These are phyloP conservation scores for Mycena galericulata DNA, from an alignment of 768 basidiomycete species.

Conservation along the genomic window DNA sequence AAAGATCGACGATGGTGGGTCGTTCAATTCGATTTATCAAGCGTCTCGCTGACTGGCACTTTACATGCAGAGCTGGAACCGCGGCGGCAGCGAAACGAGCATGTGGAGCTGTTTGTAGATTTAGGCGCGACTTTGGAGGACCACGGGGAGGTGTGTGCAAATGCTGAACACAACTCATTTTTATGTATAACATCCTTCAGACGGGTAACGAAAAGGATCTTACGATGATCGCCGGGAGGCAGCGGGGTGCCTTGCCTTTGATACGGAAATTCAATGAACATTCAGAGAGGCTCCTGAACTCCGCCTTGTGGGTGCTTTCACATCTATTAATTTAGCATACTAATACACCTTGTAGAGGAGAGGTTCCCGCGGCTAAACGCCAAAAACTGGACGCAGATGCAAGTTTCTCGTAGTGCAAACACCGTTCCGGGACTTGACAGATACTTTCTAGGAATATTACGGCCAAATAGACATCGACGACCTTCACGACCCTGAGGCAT, in stretches of 20 bases:
- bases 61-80: slow-evolving; percentile 77
- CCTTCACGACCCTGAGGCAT: slow-evolving; percentile 74
- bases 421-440: not conserved
- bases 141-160: slow-evolving; percentile 78
- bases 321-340: slow-evolving; percentile 7
- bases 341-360: slow-evolving; percentile 56
- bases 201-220: slow-evolving; percentile 90
- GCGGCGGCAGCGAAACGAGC: slow-evolving; percentile 70
- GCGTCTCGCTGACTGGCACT: slow-evolving; percentile 8
- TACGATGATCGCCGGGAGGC: slow-evolving; percentile 96
- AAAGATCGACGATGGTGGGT: slow-evolving; percentile 91
- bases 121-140: slow-evolving; percentile 92
- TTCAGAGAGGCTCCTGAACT: slow-evolving; percentile 87
- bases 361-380: slow-evolving; percentile 70
- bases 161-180: slow-evolving; percentile 6
- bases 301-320: slow-evolving; percentile 67
- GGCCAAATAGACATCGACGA: slow-evolving; percentile 87
- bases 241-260: slow-evolving; percentile 88
- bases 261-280: slow-evolving; percentile 99
- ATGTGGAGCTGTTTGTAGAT: slow-evolving; percentile 84
- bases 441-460: slow-evolving; percentile 49
- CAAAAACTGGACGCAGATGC: slow-evolving; percentile 64
- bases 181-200: slow-evolving; percentile 50
- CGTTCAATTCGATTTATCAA: not conserved
- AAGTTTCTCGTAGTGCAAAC: slow-evolving; percentile 19